Base-by-base conservation (phyloP, 495 filamentous ascomycete genomes). In the Penicillium waksmanii region DNA sequence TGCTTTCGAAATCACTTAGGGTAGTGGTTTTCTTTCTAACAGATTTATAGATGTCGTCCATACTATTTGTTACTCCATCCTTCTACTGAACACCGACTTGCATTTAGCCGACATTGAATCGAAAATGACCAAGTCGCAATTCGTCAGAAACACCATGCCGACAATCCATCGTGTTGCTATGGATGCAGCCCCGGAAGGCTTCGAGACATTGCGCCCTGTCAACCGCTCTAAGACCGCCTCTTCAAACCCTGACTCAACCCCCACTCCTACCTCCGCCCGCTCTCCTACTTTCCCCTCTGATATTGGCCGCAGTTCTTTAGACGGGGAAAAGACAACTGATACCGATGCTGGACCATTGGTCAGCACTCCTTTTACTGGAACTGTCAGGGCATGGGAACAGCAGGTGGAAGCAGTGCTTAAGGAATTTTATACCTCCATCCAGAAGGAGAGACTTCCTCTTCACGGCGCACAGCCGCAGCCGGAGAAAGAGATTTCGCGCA, bases 41-140 rank as follows among this genome's bases (percentile, higher is more conserved):
- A 25, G 25, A 52, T 21, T 5, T 53, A 38, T 71, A 92, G 94
- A 98, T 74, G 89, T 99, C 51, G 93, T 99, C 12, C 93, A 98
- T 67, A 98, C 96, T 9, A 94, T 99, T 59, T 94, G 91, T 69
- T 99, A 97, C 72, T 98, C 95, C 4, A 81, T 99, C 53, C 86
- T 99, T 53, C 80, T 99, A 31, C 81, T 99, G 53, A 99, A 99
- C 67, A 98, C 95, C 55, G 95, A 99, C 76, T 80, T 99, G 43
- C 93, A 99, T 66, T 75, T 97, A 60, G 93, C 93, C 55, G 93
- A 97, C 65, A 95, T 97, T 51, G 90, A 96, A 52, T 85, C 90
- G 68, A 96, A 96, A 77, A 99, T 99, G 95, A 97, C 93, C 19
- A 85, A 88, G 60, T 86, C 78, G 62, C 93, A 97, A 67, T 99